A percentile compares a stretch with the other conserved stretches of the same genome.
phyloP scores from a whole-genome alignment of 2,329 filamentous ascomycete genomes.

The Pseudogymnoascus sp. region DNA sequence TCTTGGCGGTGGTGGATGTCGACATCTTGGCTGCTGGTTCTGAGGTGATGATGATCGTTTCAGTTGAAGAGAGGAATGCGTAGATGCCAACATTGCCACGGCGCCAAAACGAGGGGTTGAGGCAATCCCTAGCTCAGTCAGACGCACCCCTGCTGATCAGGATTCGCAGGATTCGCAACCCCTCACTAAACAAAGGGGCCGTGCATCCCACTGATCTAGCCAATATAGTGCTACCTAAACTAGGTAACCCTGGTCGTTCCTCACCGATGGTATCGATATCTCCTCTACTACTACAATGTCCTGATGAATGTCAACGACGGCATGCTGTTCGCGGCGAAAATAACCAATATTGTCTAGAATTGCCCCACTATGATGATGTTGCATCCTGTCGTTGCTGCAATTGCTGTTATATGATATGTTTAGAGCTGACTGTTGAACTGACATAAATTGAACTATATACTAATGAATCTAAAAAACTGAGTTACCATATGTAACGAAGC shows the following conservation, averaged over 20 bases:
- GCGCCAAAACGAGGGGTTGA: background rate
- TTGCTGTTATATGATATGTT: background rate
- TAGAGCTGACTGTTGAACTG: background rate
- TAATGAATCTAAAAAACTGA: background rate
- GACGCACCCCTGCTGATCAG: background rate
- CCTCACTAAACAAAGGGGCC: background rate
- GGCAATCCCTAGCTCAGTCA: background rate
- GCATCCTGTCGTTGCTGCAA: background rate
- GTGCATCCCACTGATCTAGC: background rate
- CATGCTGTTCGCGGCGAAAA: background rate
- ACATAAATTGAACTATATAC: background rate
- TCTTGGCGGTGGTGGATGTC: background rate
- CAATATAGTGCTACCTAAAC: constrained; percentile 1
- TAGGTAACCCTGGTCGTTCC: background rate
- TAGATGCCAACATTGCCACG: background rate
- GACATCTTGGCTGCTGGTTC: background rate
- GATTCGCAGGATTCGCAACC: background rate
- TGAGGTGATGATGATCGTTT: background rate
- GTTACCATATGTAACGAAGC: background rate
- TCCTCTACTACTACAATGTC: background rate
- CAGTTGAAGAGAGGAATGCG: background rate
- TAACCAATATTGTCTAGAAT: background rate
- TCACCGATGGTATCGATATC: background rate
- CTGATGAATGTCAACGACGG: background rate
- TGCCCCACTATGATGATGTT: background rate